Evolutionary conservation across 345 rosid species (phyloP).

Genomic region (Triadica sebifera): DNA sequence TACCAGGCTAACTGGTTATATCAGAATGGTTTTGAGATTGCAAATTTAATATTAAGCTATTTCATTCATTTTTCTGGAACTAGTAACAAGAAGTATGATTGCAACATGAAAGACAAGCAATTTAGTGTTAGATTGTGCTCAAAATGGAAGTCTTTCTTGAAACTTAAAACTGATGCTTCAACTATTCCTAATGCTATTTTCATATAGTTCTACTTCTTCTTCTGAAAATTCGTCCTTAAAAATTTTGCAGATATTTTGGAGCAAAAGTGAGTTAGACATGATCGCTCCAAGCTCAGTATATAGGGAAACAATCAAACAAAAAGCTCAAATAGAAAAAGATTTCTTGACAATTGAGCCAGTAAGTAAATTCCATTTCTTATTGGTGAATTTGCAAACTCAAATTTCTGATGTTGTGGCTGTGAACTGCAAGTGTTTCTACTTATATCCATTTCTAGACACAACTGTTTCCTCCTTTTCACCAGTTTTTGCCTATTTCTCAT

Average conservation of each 20-base stretch:
- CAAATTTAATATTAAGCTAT: neutral
- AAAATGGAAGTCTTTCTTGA: neutral
- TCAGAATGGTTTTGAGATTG: neutral
- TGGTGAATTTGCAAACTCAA: neutral
- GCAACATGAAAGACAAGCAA: neutral
- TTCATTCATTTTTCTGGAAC: neutral
- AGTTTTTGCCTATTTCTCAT: neutral
- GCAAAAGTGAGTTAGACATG: slow-evolving; percentile 61
- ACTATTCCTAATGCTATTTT: neutral
- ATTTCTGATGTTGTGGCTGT: neutral
- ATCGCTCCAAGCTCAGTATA: slow-evolving; percentile 58
- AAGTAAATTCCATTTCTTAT: slow-evolving; percentile 23
- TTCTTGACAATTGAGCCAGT: slow-evolving; percentile 48
- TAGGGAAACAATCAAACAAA: slow-evolving; percentile 61
- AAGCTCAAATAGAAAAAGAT: slow-evolving; percentile 51
- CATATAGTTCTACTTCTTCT: neutral
- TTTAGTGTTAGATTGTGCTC: neutral
- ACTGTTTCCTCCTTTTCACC: neutral
- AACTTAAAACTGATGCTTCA: neutral
- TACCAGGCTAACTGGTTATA: no score
- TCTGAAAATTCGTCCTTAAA: neutral
- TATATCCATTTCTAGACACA: neutral
- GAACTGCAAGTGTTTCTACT: neutral
- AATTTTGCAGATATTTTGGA: slow-evolving; percentile 68
- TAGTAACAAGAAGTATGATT: neutral